These are phyloP conservation scores for Takakia lepidozioides DNA, from an alignment of 225 moss, liverwort and hornwort genomes.

Conservation along the genomic window DNA sequence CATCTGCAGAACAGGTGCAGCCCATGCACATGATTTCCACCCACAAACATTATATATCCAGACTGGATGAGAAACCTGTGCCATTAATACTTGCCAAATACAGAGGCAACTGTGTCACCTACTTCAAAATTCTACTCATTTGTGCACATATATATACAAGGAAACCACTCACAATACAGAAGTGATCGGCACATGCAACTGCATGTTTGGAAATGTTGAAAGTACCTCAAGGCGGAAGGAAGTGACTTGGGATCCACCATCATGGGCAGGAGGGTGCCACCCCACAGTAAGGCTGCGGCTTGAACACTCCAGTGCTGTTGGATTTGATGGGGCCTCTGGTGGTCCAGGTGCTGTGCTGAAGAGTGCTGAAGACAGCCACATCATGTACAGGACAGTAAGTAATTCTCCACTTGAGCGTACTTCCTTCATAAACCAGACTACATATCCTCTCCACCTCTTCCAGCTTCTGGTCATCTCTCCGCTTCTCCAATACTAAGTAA, in stretches of 20 bases:
- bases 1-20: conserved; percentile 16
- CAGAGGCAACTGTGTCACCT: no score
- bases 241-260: conserved; percentile 23
- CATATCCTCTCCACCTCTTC: background rate
- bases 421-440: background rate
- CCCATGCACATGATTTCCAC: no score
- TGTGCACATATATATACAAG: no score
- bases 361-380: conserved; percentile 13
- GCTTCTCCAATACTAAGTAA: background rate
- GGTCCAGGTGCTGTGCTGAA: conserved; percentile 38
- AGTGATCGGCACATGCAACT: no score
- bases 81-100: no score
- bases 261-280: conserved; percentile 27
- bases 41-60: no score
- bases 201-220: no score
- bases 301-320: conserved; percentile 11
- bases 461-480: background rate
- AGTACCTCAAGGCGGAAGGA: conserved; percentile 30
- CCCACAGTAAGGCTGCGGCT: conserved; percentile 18
- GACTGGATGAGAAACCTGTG: no score
- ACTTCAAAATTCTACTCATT: no score
- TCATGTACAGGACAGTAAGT: background rate
- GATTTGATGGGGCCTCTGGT: conserved; percentile 32
- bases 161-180: no score
- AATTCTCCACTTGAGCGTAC: no score